Percentiles rank a stretch among this genome's conserved stretches.
Conservation (phyloP, 495 filamentous ascomycete genomes). For the Trichocladium antarcticum region DNA sequence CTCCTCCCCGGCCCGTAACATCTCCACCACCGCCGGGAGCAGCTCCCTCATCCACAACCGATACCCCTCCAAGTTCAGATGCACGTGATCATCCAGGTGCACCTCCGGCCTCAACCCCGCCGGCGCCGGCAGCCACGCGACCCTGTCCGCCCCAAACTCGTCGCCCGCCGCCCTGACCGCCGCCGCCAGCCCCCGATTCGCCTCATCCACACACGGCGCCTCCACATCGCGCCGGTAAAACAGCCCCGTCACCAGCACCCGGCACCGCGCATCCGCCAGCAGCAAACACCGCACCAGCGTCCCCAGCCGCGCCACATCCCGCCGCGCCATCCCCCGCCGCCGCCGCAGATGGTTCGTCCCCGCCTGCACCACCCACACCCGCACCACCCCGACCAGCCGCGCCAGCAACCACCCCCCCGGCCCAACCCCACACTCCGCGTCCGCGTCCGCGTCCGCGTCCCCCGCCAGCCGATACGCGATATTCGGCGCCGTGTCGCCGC, state of each 20-base stretch:
- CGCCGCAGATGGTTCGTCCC: slow-evolving; percentile 27
- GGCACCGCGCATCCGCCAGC: neutral
- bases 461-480: slow-evolving; percentile 28
- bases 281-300: slow-evolving; percentile 21
- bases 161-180: slow-evolving; percentile 6
- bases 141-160: neutral
- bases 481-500: slow-evolving; percentile 26
- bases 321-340: slow-evolving; percentile 27
- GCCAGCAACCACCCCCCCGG: slow-evolving; percentile 12
- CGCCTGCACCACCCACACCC: slow-evolving; percentile 26
- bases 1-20: too few species aligned
- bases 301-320: slow-evolving; percentile 12
- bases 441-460: too few species aligned
- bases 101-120: slow-evolving; percentile 1
- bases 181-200: slow-evolving; percentile 10
- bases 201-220: neutral
- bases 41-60: slow-evolving; percentile 13
- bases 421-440: neutral
- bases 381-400: slow-evolving; percentile 9
- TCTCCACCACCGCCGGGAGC: too few species aligned
- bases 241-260: slow-evolving; percentile 15
- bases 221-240: slow-evolving; percentile 12
- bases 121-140: too few species aligned
- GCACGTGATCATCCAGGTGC: slow-evolving; percentile 25
- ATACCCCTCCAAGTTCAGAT: slow-evolving; percentile 24